Conservation (phyloP, 495 filamentous ascomycete genomes). For the Hypoxylon trugodes region DNA sequence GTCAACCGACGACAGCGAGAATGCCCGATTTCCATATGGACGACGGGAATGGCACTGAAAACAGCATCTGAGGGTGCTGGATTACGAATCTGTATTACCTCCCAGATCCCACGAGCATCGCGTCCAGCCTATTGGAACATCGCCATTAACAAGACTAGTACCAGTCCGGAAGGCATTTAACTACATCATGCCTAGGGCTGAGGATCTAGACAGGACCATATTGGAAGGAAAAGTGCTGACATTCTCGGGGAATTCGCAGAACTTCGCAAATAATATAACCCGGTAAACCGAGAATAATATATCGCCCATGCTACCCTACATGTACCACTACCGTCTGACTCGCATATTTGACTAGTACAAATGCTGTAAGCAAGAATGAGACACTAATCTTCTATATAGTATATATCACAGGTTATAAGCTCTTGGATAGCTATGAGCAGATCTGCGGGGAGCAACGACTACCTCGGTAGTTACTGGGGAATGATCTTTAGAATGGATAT, state of each 20-base stretch:
- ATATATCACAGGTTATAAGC: too few relatives aligned
- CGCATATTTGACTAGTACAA: neutral
- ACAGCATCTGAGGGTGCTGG: neutral
- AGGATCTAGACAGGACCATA: neutral
- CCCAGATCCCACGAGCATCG: neutral
- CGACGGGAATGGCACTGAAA: conserved; percentile 2
- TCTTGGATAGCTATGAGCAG: too few relatives aligned
- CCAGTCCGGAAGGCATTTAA: conserved; percentile 8
- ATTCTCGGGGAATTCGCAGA: neutral
- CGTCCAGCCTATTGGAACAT: conserved; percentile 4
- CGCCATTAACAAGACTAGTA: conserved; percentile 7
- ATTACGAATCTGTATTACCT: neutral
- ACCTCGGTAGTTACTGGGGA: too few relatives aligned
- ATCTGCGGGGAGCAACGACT: too few relatives aligned
- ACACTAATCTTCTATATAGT: too few relatives aligned
- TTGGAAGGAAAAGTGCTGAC: neutral
- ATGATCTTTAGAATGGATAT: too few relatives aligned
- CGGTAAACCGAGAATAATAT: neutral
- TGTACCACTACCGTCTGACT: too few relatives aligned
- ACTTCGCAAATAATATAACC: neutral
- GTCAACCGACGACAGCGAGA: neutral
- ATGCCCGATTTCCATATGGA: neutral
- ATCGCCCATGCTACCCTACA: neutral
- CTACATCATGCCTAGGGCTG: neutral
- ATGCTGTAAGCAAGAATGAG: neutral